Base-by-base conservation (phyloP, 2,329 filamentous ascomycete genomes). In the Sporothrix globosa region DNA sequence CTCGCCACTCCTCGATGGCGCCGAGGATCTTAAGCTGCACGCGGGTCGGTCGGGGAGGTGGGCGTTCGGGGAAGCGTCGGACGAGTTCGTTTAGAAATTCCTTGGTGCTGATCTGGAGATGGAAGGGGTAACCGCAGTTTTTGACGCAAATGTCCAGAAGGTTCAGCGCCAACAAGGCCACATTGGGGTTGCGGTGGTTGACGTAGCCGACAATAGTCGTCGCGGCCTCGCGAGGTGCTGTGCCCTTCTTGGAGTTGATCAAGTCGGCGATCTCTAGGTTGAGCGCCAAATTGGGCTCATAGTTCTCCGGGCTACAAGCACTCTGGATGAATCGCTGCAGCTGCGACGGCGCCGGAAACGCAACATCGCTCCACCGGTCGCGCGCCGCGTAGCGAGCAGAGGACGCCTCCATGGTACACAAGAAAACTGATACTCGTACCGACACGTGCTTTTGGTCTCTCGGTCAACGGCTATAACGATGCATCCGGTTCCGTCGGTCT, bases 41-140 rank as follows among this genome's bases (percentile, higher is more conserved):
- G 73, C 94, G 88, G 56, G 92, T 93, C 56, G 93, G 85, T 72
- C 96, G 91, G 72, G 96, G 86, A 1, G 95, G 93, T 60, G 96
- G 96, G 30, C 95, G 88, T 82, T 99, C 96, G 63, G 96, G 96
- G 77, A 99, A 99, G 74, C 96, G 88, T 75, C 96, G 90, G 73
- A 99, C 96, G 72, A 99, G 89, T 83, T 99, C 96, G 82, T 99
- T 99, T 76, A 99, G 89, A 77, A 99, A 99, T 78, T 99, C 96
- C 81, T 99, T 99, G 75, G 96, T 98, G 81, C 92, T 94, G 79
- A 99, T 97, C 81, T 99, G 96, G 71, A 99, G 89, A 78, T 99
- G 96, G 81, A 99, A 99, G 0, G 96, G 94, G 79, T 99, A 99
- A 76, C 96, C 96, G 86, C 96, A 99, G 83, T 99, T 99, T 85